Evolutionary conservation across 2,329 filamentous ascomycete genomes (phyloP), one percentile per base, ranked within the genome.

Genomic region (Diaporthe humulicola): DNA sequence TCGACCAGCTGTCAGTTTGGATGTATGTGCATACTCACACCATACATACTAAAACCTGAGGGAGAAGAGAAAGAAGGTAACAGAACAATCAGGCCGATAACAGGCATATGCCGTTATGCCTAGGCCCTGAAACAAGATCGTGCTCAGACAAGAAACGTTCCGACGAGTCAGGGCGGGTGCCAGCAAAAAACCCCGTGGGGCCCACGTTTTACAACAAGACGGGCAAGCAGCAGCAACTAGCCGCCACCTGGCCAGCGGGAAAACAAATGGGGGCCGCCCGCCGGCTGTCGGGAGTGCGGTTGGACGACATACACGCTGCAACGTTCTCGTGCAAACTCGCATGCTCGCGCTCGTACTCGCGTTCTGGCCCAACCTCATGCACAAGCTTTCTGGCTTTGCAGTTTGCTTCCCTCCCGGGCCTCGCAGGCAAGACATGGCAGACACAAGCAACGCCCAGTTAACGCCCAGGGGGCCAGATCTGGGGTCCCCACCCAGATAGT

Each of bases 381-480:
- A 57, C 17, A 10, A n/a, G 6, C 28, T 33, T 36, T 57, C 17
- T 4, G 14, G 6, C 28, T 33, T 36, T 57, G 10, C 30, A 36
- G 54, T 4, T 17, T n/a, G 15, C 22, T 14, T 56, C 17, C 25
- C 10, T 33, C 9, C 28, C 17, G 10, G 17, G 54, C 30, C 30
- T 22, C 36, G 17, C 30, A 33, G 45, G 45, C 22, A 25, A 22
- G 19, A 22, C 19, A 19, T 4, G 3, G 7, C 2, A 36, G 17
- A 57, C 8, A 60, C 36, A 40, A 60, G n/a, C 36, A 40, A 40
- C 22, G 1, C 22, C 33, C 12, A 9, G 22, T 4, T 1, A 60
- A 25, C 57, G n/a, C n/a, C 33, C 57, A n/a, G 57, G 56, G 33
- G 33, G n/a, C n/a, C 36, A 38, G 56, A 60, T 60, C 56, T 38